Conservation (phyloP, 306 rosid species). For the Abrus pulchellus region DNA sequence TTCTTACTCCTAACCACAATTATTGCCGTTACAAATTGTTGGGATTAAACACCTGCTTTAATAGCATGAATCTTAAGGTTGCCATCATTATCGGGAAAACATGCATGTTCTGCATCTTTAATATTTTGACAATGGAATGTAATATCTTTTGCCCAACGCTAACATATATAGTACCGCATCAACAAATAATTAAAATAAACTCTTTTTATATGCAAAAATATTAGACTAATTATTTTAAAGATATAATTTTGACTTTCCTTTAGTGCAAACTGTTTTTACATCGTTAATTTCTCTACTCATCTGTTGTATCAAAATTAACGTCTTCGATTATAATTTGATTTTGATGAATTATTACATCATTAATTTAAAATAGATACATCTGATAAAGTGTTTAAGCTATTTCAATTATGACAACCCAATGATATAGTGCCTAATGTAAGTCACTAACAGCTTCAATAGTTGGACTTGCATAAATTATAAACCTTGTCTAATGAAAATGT, state of each 20-base stretch:
- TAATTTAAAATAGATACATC: neutral
- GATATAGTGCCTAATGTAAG: neutral
- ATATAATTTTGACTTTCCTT: neutral
- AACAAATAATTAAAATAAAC: neutral
- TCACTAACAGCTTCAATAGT: too few relatives aligned
- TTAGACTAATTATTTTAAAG: neutral
- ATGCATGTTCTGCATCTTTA: neutral
- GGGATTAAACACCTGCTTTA: conserved; percentile 36
- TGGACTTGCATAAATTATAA: too few relatives aligned
- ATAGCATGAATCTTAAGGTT: conserved; percentile 18
- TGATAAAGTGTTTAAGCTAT: neutral
- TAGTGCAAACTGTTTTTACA: neutral
- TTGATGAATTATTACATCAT: neutral
- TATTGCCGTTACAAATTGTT: conserved; percentile 20
- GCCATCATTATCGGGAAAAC: neutral
- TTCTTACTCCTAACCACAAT: conserved; percentile 7
- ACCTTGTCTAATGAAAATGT: too few relatives aligned
- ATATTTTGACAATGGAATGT: neutral
- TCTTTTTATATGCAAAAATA: neutral
- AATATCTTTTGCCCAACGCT: neutral
- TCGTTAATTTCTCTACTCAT: neutral
- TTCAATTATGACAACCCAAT: neutral
- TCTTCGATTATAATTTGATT: neutral
- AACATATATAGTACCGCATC: neutral
- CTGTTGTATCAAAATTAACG: neutral